A percentile compares a stretch with the other conserved stretches of the same genome.
Conservation (phyloP, 2,329 filamentous ascomycete genomes). For the Sclerotinia trifoliorum region DNA sequence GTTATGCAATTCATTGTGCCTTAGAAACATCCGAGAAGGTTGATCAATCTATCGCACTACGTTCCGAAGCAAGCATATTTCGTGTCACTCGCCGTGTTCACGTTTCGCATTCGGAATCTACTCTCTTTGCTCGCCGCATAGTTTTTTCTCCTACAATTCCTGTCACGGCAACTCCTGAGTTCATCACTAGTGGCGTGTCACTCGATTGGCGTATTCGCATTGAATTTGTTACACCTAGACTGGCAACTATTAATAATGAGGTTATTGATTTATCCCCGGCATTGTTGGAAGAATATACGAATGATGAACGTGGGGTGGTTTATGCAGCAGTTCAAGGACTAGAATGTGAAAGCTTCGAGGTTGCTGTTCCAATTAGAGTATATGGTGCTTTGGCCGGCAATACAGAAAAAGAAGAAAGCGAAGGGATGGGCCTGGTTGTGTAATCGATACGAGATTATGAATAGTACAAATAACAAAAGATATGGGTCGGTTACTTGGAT, state of each 20-base stretch:
- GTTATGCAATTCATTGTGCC: conserved; percentile 79
- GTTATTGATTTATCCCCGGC: conserved; percentile 39
- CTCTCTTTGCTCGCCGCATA: conserved; percentile 74
- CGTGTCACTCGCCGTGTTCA: conserved; percentile 83
- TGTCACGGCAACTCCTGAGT: conserved; percentile 79
- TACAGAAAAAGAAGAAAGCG: conserved; percentile 14
- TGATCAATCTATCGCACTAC: conserved; percentile 74
- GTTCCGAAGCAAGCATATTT: conserved; percentile 81
- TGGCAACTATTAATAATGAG: conserved; percentile 42
- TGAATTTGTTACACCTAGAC: conserved; percentile 82
- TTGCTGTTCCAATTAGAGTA: conserved; percentile 78
- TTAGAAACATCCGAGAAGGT: conserved; percentile 87
- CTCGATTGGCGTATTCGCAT: conserved; percentile 87
- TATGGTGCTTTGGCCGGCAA: conserved; percentile 56
- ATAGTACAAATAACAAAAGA: conserved; percentile 5
- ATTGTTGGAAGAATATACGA: conserved; percentile 75
- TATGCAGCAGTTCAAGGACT: conserved; percentile 76
- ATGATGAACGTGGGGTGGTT: conserved; percentile 75
- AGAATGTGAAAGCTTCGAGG: conserved; percentile 86
- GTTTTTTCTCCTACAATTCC: conserved; percentile 85
- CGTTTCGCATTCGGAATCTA: conserved; percentile 75
- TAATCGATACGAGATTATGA: background rate
- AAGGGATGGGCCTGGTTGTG: conserved; percentile 12
- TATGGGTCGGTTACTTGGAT: conserved; percentile 10
- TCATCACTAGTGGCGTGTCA: conserved; percentile 83